Evolutionary conservation across 371 early-diverging fungal species (phyloP), one percentile per base, ranked within the genome.

Genomic region (Cladochytrium tenue): DNA sequence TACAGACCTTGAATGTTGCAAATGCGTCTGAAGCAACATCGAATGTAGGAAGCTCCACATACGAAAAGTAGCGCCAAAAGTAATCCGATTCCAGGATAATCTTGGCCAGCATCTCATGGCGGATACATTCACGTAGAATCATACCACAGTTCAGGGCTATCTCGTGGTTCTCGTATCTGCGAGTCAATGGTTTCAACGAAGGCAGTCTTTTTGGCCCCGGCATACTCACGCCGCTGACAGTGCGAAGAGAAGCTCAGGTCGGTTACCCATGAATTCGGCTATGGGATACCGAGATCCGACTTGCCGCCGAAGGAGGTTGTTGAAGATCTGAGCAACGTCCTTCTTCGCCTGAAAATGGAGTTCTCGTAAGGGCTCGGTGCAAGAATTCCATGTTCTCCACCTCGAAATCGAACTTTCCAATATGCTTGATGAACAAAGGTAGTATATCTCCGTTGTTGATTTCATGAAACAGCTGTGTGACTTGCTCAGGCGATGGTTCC

Each of bases 11-110:
- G 79, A 97, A 97, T 30, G 95, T 96, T 28, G 94, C 95, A 78
- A 97, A 98, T 0, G 98, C 97, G 76, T 98, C 98, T 30, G 92
- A 92, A 7, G 97, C 95, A 56, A 96, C 92, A 81, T 98, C 98
- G 85, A 97, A 98, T 0, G 95, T 97, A 63, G 92, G 88, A 75
- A 92, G 87, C 78, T 97, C 96, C 17, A 96, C 96, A 75, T 95
- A 98, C 20, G 84, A 84, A 70, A 97, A 96, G 62, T 97, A 95
- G 66, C 88, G 84, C 83, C 94, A 94, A 69, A 97, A 96, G 60
- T 90, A 84, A 30, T 77, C 82, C n/a, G 91, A 89, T 71, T 90
- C 87, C 58, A 97, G 81, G 20, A 96, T 79, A 23, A 92, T 86
- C 70, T 89, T 88, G 56, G 95, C 91, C 63, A 98, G 85, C 13